Evolutionary conservation across 2,329 filamentous ascomycete genomes (phyloP), one percentile per base, ranked within the genome.

Genomic region (Colletotrichum limetticola): DNA sequence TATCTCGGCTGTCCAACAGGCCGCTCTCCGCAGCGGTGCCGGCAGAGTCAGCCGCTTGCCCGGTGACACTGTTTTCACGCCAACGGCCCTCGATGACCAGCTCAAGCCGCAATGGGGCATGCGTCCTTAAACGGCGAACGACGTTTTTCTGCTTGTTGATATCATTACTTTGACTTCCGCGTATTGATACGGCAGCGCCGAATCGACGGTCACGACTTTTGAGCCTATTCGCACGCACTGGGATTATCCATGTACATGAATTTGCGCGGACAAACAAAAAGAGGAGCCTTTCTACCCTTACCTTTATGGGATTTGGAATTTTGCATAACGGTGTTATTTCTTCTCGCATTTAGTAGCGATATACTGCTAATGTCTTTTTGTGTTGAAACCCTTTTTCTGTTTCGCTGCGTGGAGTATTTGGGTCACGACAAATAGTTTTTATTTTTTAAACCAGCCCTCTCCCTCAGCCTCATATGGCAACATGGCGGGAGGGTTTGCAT

Each of bases 1-100:
- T 63, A 91, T 97, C 77, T 97, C 94, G 5, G 87, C 90, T 4
- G 84, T 88, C 64, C 90, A 95, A 79, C 84, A 91, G 64, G 86
- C 91, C 74, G 93, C 94, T 78, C 91, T 98, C 78, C 93, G 95
- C 76, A 89, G 86, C 70, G 95, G 95, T 76, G 95, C 95, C 58
- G 96, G 97, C 78, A 93, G 95, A 75, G 91, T 98, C 76, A 97
- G 94, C 80, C 91, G 94, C 62, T 89, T 98, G 74, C 95, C 95
- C 0, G 92, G 91, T 71, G 94, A 95, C 76, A 90, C 92, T 56
- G 94, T 97, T 71, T 95, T 95, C 76, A 95, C 94, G 4, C 88
- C 88, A 78, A 90, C 93, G 42, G 90, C 94, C 69, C 82, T 96
- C 80, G 83, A 85, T 70, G 83, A 91, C 75, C 85, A 86, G 76